Evolutionary conservation across 2,329 filamentous ascomycete genomes (phyloP).

Genomic region (Fusarium pseudograminearum): DNA sequence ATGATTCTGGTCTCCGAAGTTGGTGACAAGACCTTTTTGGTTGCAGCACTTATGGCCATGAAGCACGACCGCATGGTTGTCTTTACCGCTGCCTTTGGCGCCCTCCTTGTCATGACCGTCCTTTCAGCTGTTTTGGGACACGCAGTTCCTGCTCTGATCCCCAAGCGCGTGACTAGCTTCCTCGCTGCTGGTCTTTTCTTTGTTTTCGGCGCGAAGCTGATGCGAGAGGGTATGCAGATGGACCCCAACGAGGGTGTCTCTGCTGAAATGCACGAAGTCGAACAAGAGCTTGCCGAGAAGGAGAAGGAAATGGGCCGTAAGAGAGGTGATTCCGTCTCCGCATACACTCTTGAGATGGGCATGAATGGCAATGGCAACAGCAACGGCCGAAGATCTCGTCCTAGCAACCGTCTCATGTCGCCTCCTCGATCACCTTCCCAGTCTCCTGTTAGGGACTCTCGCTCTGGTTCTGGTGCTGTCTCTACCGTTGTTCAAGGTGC

Average conservation of each 20-base stretch:
- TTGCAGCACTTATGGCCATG: slow-evolving; percentile 99
- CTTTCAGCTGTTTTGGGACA: slow-evolving; percentile 94
- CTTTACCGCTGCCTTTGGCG: slow-evolving; percentile 93
- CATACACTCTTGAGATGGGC: slow-evolving; percentile 84
- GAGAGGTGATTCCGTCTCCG: slow-evolving; percentile 73
- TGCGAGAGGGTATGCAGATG: slow-evolving; percentile 91
- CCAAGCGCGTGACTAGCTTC: slow-evolving; percentile 90
- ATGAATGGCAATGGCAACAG: slow-evolving; percentile 61
- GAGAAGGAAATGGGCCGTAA: slow-evolving; percentile 79
- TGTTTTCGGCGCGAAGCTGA: slow-evolving; percentile 85
- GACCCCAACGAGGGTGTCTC: slow-evolving; percentile 88
- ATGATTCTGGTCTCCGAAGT: slow-evolving; percentile 99
- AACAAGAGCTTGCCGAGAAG: slow-evolving; percentile 92
- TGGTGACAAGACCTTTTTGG: slow-evolving; percentile 98
- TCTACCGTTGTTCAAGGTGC: slow-evolving; percentile 70
- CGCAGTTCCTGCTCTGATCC: slow-evolving; percentile 88
- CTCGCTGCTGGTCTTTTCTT: slow-evolving; percentile 88
- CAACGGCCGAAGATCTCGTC: slow-evolving; percentile 75
- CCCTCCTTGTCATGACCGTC: slow-evolving; percentile 93
- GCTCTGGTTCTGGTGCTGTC: slow-evolving; percentile 56
- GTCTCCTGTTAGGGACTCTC: slow-evolving; percentile 74
- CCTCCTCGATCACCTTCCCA: slow-evolving; percentile 83
- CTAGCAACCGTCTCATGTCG: slow-evolving; percentile 81
- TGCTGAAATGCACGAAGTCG: slow-evolving; percentile 98
- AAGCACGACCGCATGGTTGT: slow-evolving; percentile 93